Evolutionary conservation across 345 rosid genomes (phyloP), one percentile per base, ranked within the genome.

Genomic region (Kandelia obovata): DNA sequence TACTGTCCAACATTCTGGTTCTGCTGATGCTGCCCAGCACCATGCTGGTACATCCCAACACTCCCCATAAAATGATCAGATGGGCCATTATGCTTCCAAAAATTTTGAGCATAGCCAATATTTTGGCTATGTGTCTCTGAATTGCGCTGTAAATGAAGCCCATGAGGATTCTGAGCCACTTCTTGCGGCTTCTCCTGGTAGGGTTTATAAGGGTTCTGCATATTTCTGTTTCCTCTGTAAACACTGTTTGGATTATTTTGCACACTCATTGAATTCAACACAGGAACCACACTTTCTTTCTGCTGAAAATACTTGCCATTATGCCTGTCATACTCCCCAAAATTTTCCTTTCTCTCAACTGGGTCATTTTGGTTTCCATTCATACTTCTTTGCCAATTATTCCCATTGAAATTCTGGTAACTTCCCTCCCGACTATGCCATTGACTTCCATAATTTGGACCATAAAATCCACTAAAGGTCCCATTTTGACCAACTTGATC

Each of bases 181-280:
- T 31, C 46, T n/a, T 11, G 11, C 27, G 53, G 30, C n/a, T 2
- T 32, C 21, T 55, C 26, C 19, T 46, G 52, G n/a, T 47, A 59
- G 26, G 7, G 7, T 19, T 63, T 65, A 26, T 46, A 56, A 6
- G 26, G 28, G 64, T 64, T 70, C 52, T 53, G 73, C 52, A 17
- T 16, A 59, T 70, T 72, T 59, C 58, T 68, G 75, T 66, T 60
- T 71, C 62, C 75, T 25, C 53, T 60, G 43, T 58, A 63, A 71
- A 19, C 16, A 25, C 79, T 57, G 4, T 21, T 49, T 19, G 25
- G 34, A 78, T 66, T 47, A 67, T 72, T 61, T 56, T 34, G 73
- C 53, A 37, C 32, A 47, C 62, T 69, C 7, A 20, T 23, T 5
- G 71, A 43, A 61, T 49, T 73, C 63, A 34, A 53, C 23, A 10